Evolutionary conservation across 331 rosid species (phyloP).

Genomic region (Stylosanthes scabra): DNA sequence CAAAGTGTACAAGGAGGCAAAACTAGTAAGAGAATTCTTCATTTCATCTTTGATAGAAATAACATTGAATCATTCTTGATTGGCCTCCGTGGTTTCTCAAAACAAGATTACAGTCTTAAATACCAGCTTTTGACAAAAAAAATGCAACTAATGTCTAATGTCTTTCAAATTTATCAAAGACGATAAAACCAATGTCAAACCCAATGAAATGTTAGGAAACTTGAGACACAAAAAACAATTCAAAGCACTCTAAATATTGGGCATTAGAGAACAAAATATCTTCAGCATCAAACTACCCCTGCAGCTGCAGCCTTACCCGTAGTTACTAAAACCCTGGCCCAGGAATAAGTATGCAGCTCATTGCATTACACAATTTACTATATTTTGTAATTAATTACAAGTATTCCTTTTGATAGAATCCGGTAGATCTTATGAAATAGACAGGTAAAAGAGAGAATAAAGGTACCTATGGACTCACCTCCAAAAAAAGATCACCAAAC

Average conservation of each 20-base stretch:
- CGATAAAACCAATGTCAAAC: neutral
- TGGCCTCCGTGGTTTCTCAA: conserved; percentile 13
- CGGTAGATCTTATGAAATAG: no score
- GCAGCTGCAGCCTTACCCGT: neutral
- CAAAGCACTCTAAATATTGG: conserved; percentile 16
- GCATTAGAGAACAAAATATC: neutral
- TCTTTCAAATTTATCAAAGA: conserved; percentile 22
- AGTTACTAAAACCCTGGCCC: no score
- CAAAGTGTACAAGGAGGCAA: neutral
- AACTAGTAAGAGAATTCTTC: neutral
- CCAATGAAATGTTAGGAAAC: neutral
- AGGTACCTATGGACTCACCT: conserved; percentile 50
- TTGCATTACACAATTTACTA: no score
- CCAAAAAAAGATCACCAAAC: conserved; percentile 82
- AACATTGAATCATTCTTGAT: conserved; percentile 5
- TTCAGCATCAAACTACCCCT: conserved; percentile 2
- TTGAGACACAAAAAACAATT: conserved; percentile 5
- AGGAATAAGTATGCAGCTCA: no score
- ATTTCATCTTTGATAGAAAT: neutral
- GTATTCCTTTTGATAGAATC: no score
- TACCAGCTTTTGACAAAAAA: neutral
- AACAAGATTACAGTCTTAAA: conserved; percentile 17
- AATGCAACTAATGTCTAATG: neutral
- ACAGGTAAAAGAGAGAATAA: no score
- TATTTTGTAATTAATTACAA: no score